phyloP scores from a whole-genome alignment of 257 asterid species.

The Gentiana dahurica region DNA sequence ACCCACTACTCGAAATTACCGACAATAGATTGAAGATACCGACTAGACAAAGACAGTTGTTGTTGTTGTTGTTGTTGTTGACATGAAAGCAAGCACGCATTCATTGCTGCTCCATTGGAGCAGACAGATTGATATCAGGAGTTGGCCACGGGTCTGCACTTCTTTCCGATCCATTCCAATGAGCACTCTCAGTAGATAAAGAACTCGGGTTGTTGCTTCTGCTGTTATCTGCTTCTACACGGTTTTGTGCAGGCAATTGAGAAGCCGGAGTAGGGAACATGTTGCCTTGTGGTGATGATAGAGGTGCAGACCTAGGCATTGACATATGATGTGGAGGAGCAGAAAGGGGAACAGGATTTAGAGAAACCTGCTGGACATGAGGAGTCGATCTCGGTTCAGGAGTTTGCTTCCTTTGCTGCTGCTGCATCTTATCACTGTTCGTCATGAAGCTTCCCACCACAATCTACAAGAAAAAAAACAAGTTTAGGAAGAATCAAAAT shows the following conservation, averaged over 20 bases:
- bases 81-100: conserved; percentile 1
- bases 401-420: conserved; percentile 35
- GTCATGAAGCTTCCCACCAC: conserved; percentile 79
- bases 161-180: conserved; percentile 48
- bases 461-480: conserved; percentile 23
- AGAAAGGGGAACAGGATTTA: conserved; percentile 36
- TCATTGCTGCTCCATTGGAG: conserved; percentile 43
- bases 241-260: conserved; percentile 38
- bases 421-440: conserved; percentile 31
- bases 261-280: conserved; percentile 21
- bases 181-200: conserved; percentile 40
- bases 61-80: too few relatives aligned
- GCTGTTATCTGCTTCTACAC: conserved; percentile 36
- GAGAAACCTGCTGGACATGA: conserved; percentile 21
- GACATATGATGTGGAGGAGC: not conserved
- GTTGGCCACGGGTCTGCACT: conserved; percentile 42
- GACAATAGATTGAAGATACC: conserved; percentile 9
- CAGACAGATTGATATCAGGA: conserved; percentile 68
- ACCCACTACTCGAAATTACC: conserved; percentile 12
- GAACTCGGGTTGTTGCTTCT: conserved; percentile 35
- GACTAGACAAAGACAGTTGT: not conserved
- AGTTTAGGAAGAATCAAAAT: too few relatives aligned
- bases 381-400: conserved; percentile 29
- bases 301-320: conserved; percentile 30
- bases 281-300: conserved; percentile 36